Base-by-base conservation (phyloP, 345 rosid species). In the Noccaea caerulescens region DNA sequence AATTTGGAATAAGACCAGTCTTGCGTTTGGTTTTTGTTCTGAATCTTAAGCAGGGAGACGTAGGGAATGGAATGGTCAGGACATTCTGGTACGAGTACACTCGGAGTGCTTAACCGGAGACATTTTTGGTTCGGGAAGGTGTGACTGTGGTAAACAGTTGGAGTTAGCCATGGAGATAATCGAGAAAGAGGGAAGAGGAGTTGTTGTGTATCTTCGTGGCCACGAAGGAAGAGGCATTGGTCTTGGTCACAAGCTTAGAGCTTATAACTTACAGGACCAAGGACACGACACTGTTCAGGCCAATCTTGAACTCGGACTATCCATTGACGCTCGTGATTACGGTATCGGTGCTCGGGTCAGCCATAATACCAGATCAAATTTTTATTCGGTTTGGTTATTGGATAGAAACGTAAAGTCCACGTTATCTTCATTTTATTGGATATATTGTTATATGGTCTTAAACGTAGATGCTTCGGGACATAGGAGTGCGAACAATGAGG, bases 161-260 rank as follows among this genome's bases (percentile, higher is more conserved):
- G 88, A 88, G 13, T 67, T 90, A 73, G 90, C 98, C 7, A 92
- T 92, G 96, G 79, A 82, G 37, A 16, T 88, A 20, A 87, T 90
- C 2, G 91, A 90, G 72, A 56, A 88, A 69, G 84, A 82, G 1
- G 91, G 95, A 10, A 72, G 86, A 79, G 98, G 98, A 20, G 95
- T 75, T 0, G 73, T 92, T 6, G 79, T 92, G 58, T 92, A 92
- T 76, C 96, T 90, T 38, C 82, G 96, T 70, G 98, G 96, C 16
- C 98, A 90, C 23, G 93, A 90, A 81, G 98, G 98, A 58, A 83
- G 96, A 81, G 98, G 96, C 43, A 92, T 92, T 2, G 96, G 96
- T 36, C 87, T 88, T 14, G 95, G 95, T 33, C 98, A 90, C 79
- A 92, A 92, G 61, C 91, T 90, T 10, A 78, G 77, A 44, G 95